phyloP scores from a whole-genome alignment of 805 yeast species.

The Starmera amethionina region DNA sequence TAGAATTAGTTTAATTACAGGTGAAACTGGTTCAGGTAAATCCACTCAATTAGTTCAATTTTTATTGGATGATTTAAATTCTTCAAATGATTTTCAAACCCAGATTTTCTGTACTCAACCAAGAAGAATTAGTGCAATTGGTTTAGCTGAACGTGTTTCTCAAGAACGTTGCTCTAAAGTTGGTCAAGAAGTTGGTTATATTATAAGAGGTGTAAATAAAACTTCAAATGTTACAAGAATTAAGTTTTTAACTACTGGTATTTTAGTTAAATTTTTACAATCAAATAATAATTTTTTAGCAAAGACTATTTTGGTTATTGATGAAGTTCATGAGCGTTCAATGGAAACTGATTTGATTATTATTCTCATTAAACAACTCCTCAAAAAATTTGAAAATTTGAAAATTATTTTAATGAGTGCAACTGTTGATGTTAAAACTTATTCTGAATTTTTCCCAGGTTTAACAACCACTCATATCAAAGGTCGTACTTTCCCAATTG shows the following conservation, averaged over 20 bases:
- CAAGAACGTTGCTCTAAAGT: constrained; percentile 54
- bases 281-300: constrained; percentile 33
- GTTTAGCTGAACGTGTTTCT: constrained; percentile 86
- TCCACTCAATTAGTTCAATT: constrained; percentile 94
- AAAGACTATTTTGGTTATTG: constrained; percentile 63
- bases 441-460: constrained; percentile 52
- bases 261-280: constrained; percentile 77
- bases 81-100: constrained; percentile 34
- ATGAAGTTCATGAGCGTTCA: constrained; percentile 96
- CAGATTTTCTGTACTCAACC: constrained; percentile 88
- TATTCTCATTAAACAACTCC: constrained; percentile 59
- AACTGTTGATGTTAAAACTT: constrained; percentile 67
- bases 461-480: constrained; percentile 71
- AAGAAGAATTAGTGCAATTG: constrained; percentile 89
- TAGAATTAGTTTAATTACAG: constrained; percentile 73
- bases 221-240: constrained; percentile 53
- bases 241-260: constrained; percentile 91
- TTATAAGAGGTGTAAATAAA: constrained; percentile 83
- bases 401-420: constrained; percentile 88
- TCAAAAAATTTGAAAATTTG: constrained; percentile 36
- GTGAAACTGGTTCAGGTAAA: constrained; percentile 97
- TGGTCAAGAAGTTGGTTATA: constrained; percentile 80
- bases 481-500: constrained; percentile 90
- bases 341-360: constrained; percentile 81
- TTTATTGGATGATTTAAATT: constrained; percentile 56